Evolutionary conservation across 805 yeast species (phyloP).

Genomic region (Metschnikowia continentalis): DNA sequence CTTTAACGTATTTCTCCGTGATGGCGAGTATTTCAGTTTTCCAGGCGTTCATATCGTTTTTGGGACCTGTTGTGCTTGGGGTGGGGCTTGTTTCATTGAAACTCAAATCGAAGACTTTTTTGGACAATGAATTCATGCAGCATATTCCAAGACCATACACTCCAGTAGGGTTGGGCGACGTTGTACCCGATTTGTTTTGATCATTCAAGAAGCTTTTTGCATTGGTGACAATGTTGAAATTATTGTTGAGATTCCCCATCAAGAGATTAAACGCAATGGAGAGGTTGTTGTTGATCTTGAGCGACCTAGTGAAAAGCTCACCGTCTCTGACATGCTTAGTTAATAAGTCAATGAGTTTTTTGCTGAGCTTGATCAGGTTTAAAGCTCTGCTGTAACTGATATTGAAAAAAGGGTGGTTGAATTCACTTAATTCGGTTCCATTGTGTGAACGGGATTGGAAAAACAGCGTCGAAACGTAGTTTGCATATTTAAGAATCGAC

Average conservation of each 20-base stretch:
- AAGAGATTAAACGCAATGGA: constrained; percentile 31
- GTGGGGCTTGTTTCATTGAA: constrained; percentile 16
- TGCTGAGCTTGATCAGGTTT: constrained; percentile 33
- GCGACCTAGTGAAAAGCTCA: constrained; percentile 28
- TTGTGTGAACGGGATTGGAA: constrained; percentile 9
- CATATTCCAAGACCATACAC: constrained; percentile 23
- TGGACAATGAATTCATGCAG: constrained; percentile 20
- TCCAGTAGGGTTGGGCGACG: background rate
- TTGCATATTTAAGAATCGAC: constrained; percentile 28
- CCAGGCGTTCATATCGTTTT: constrained; percentile 14
- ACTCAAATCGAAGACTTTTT: constrained; percentile 25
- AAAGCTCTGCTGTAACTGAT: constrained; percentile 31
- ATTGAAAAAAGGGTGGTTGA: constrained; percentile 31
- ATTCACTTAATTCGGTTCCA: constrained; percentile 8
- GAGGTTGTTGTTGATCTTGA: constrained; percentile 36
- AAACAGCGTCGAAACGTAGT: constrained; percentile 22
- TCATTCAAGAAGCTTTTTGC: constrained; percentile 11
- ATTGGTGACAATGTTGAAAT: constrained; percentile 13
- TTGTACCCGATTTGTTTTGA: background rate
- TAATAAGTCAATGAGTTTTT: constrained; percentile 32
- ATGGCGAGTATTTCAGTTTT: constrained; percentile 11
- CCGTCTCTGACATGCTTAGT: constrained; percentile 18
- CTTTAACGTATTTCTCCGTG: constrained; percentile 26
- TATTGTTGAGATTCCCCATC: constrained; percentile 19
- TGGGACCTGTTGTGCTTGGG: background rate